Percentiles rank a stretch among this genome's conserved stretches.
Evolutionary conservation across 495 filamentous ascomycete species (phyloP).

Genomic region (Penicillium salamii): DNA sequence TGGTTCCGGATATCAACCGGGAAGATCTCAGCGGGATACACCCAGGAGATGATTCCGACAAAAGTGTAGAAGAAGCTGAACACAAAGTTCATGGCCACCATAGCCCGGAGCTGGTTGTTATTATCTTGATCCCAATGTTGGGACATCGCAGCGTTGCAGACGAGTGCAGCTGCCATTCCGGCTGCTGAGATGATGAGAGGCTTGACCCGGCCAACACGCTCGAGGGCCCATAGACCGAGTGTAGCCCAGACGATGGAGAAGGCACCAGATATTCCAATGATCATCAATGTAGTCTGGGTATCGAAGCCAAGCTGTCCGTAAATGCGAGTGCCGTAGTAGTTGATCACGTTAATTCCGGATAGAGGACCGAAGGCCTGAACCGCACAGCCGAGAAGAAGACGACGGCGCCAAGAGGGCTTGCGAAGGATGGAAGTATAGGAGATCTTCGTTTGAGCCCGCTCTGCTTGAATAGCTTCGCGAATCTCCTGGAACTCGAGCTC

Average conservation of each 20-base stretch:
- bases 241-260: conserved; percentile 35
- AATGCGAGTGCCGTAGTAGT: conserved; percentile 55
- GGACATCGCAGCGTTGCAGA: conserved; percentile 40
- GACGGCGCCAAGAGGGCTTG: conserved; percentile 43
- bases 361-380: conserved; percentile 53
- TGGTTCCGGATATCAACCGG: conserved; percentile 49
- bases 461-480: conserved; percentile 20
- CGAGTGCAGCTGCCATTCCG: conserved; percentile 42
- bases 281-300: conserved; percentile 44
- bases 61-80: conserved; percentile 50
- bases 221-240: conserved; percentile 38
- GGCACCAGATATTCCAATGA: conserved; percentile 47
- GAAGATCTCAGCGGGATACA: conserved; percentile 57
- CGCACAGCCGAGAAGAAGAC: conserved; percentile 50
- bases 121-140: conserved; percentile 19
- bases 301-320: conserved; percentile 50
- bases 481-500: conserved; percentile 29
- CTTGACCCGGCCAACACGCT: conserved; percentile 44
- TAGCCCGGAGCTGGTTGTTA: conserved; percentile 38
- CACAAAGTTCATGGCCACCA: conserved; percentile 50
- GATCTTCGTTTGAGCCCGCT: conserved; percentile 14
- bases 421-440: conserved; percentile 46
- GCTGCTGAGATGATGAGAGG: conserved; percentile 40
- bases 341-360: conserved; percentile 54
- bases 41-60: conserved; percentile 51